These are phyloP conservation scores for Colletotrichum lupini DNA, from an alignment of 2,329 filamentous ascomycete genomes.

Conservation along the genomic window DNA sequence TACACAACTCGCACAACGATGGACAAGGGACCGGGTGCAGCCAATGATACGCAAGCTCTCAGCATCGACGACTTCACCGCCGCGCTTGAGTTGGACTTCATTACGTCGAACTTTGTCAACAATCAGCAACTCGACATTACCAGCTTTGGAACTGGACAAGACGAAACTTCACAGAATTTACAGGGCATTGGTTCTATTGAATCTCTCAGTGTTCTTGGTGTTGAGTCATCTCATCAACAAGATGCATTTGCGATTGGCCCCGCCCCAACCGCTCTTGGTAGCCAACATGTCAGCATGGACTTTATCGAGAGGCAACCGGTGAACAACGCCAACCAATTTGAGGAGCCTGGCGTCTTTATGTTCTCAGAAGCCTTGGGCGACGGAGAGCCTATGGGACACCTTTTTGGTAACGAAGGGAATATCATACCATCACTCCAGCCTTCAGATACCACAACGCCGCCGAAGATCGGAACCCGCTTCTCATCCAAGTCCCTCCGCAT, in stretches of 20 bases:
- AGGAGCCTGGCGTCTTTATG: not conserved
- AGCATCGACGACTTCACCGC: constrained; percentile 21
- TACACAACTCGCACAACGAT: constrained; percentile 10
- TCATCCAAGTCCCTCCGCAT: constrained; percentile 37
- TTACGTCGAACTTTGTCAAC: constrained; percentile 1
- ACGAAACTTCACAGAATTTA: not conserved
- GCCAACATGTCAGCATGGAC: not conserved
- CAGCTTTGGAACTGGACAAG: not conserved
- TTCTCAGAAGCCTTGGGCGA: constrained; percentile 3
- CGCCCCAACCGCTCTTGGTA: not conserved
- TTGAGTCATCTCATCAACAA: not conserved
- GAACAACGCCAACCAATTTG: not conserved
- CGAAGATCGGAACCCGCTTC: constrained; percentile 40
- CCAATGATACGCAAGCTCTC: constrained; percentile 13
- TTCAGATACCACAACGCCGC: constrained; percentile 1
- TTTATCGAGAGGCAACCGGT: not conserved
- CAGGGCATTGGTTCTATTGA: not conserved
- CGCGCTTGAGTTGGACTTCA: constrained; percentile 1
- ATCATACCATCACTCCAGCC: not conserved
- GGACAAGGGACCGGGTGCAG: constrained; percentile 8
- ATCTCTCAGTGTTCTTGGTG: not conserved
- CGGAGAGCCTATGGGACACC: not conserved
- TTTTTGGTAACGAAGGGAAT: not conserved
- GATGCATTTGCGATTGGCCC: not conserved
- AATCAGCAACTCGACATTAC: not conserved